A percentile compares a stretch with the other conserved stretches of the same genome.
Conservation (phyloP, 352 stramenopile species). For the Ophiocytium majus region DNA sequence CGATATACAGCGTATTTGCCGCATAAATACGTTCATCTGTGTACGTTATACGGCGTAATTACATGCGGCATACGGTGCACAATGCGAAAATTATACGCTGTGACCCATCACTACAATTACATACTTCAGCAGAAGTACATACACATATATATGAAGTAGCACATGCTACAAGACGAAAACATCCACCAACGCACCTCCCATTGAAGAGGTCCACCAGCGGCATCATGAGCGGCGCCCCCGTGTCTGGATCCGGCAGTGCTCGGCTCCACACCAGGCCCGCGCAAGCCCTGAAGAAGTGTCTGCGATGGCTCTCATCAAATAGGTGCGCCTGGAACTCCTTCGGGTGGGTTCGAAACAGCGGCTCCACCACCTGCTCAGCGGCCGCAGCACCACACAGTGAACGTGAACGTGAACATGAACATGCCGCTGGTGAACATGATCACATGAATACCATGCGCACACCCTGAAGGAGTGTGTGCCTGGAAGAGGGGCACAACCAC, state of each 20-base stretch:
- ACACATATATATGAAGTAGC: background rate
- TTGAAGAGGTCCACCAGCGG: slow-evolving; percentile 18
- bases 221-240: background rate
- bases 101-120: background rate
- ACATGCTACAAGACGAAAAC: no score
- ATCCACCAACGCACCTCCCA: slow-evolving; percentile 1
- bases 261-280: slow-evolving; percentile 10
- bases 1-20: no score
- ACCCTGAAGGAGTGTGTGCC: no score
- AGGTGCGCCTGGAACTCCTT: slow-evolving; percentile 16
- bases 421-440: no score
- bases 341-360: background rate
- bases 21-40: no score
- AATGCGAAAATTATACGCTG: background rate
- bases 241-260: background rate
- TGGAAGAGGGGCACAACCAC: no score
- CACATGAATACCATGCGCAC: no score
- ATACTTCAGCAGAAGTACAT: background rate
- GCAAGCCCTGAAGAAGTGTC: background rate
- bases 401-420: no score
- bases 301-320: background rate
- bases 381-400: no score
- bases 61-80: no score
- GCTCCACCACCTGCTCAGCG: slow-evolving; percentile 15
- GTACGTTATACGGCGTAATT: no score